These are phyloP conservation scores for Scleroderma bovista DNA, from an alignment of 768 basidiomycete species.

Conservation along the genomic window DNA sequence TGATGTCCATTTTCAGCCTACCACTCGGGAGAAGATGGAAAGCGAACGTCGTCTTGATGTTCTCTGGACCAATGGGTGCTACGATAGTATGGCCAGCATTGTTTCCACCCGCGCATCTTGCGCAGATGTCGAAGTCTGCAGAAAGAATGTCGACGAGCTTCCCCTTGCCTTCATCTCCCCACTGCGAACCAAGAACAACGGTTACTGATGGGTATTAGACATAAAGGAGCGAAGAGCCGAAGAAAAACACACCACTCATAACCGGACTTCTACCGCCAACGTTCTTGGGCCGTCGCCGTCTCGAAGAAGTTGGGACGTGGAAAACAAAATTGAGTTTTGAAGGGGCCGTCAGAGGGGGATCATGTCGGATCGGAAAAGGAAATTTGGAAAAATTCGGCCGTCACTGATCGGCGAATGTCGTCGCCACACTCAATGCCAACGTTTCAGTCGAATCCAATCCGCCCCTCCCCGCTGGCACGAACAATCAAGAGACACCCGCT, in stretches of 20 bases:
- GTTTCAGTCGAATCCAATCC: constrained; percentile 46
- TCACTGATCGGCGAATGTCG: too few relatives aligned
- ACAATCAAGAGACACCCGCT: constrained; percentile 56
- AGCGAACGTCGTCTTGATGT: constrained; percentile 78
- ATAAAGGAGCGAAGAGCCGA: constrained; percentile 3
- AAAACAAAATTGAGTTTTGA: constrained; percentile 1
- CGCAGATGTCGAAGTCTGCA: constrained; percentile 86
- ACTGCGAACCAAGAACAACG: constrained; percentile 83
- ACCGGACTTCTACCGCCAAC: constrained; percentile 1
- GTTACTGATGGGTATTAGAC: constrained; percentile 36
- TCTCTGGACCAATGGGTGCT: constrained; percentile 62
- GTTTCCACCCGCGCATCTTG: constrained; percentile 96
- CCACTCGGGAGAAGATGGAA: constrained; percentile 96
- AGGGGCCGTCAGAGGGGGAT: not conserved
- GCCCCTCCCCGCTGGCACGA: constrained; percentile 34
- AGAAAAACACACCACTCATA: constrained; percentile 20
- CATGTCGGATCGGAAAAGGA: not conserved
- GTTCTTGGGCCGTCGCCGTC: not conserved
- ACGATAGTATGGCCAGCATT: constrained; percentile 99
- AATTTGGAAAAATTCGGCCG: not conserved
- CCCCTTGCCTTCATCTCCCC: constrained; percentile 93
- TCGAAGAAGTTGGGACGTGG: constrained; percentile 4
- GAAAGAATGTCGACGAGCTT: constrained; percentile 97
- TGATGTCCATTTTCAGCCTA: constrained; percentile 31
- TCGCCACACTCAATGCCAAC: constrained; percentile 34